Evolutionary conservation across 345 rosid species (phyloP).

Genomic region (Linum trigynum): DNA sequence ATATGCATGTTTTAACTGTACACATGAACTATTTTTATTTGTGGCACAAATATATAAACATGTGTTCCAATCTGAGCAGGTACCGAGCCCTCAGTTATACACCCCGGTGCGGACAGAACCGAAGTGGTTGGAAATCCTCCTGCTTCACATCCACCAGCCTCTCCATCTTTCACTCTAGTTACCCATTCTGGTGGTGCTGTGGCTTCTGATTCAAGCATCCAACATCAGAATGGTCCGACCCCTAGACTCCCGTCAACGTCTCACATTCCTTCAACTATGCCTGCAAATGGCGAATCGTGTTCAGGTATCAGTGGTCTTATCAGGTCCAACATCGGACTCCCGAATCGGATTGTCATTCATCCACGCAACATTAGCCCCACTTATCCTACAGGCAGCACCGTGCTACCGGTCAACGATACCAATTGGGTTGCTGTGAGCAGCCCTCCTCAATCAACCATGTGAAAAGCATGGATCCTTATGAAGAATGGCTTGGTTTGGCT

Average conservation of each 20-base stretch:
- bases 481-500: no score
- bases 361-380: not conserved
- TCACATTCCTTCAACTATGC: no score
- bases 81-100: not conserved
- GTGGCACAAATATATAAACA: no score
- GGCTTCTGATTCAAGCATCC: no score
- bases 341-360: not conserved
- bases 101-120: not conserved
- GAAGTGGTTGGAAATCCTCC: not conserved
- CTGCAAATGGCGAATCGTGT: not conserved
- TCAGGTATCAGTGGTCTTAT: not conserved
- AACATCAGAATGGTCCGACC: no score
- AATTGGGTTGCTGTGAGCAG: slow-evolving; percentile 1
- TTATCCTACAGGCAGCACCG: not conserved
- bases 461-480: no score
- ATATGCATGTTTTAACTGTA: no score
- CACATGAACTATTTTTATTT: not conserved
- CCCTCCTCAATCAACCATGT: not conserved
- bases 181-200: no score
- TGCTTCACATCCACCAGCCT: not conserved
- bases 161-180: not conserved
- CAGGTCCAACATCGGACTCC: not conserved
- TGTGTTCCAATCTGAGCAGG: not conserved
- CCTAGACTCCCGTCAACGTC: no score
- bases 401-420: not conserved